Evolutionary conservation across 805 yeast genomes (phyloP).

Genomic region (Kuraishia piskuri): DNA sequence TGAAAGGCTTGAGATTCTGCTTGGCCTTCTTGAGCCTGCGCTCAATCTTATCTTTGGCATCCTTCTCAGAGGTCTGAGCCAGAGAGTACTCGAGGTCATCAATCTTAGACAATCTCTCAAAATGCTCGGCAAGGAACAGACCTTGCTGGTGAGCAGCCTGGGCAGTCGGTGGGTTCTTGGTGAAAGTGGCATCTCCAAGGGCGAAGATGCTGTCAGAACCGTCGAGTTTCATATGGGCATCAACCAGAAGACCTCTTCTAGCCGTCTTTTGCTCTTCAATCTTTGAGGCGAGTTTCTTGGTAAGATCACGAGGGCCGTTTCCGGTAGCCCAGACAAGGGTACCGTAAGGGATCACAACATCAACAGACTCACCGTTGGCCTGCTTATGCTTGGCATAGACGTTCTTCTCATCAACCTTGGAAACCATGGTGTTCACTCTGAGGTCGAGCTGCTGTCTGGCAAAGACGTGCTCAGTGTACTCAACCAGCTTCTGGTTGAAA

Average conservation of each 20-base stretch:
- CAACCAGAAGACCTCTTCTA: slow-evolving; percentile 82
- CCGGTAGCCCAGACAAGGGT: slow-evolving; percentile 97
- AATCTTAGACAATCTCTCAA: slow-evolving; percentile 54
- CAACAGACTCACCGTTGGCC: slow-evolving; percentile 56
- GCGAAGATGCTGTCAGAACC: slow-evolving; percentile 82
- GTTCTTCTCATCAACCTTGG: slow-evolving; percentile 63
- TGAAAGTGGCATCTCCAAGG: slow-evolving; percentile 90
- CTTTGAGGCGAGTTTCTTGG: slow-evolving; percentile 54
- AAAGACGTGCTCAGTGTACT: slow-evolving; percentile 76
- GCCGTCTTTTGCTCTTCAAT: slow-evolving; percentile 76
- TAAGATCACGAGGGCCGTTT: slow-evolving; percentile 77
- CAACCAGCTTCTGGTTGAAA: slow-evolving; percentile 60
- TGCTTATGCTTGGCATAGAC: slow-evolving; percentile 65
- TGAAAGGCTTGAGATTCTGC: slow-evolving; percentile 49
- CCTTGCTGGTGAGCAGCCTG: slow-evolving; percentile 98
- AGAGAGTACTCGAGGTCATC: slow-evolving; percentile 46
- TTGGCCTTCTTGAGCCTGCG: slow-evolving; percentile 34
- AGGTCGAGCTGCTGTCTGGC: slow-evolving; percentile 59
- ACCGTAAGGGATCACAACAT: slow-evolving; percentile 72
- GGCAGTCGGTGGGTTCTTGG: slow-evolving; percentile 91
- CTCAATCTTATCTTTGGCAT: slow-evolving; percentile 33
- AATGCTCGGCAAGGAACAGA: slow-evolving; percentile 63
- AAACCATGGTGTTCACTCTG: slow-evolving; percentile 80
- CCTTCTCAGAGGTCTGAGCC: slow-evolving; percentile 27
- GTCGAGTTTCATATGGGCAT: slow-evolving; percentile 72